Base-by-base conservation (phyloP, 345 rosid species). In the Salix viminalis region DNA sequence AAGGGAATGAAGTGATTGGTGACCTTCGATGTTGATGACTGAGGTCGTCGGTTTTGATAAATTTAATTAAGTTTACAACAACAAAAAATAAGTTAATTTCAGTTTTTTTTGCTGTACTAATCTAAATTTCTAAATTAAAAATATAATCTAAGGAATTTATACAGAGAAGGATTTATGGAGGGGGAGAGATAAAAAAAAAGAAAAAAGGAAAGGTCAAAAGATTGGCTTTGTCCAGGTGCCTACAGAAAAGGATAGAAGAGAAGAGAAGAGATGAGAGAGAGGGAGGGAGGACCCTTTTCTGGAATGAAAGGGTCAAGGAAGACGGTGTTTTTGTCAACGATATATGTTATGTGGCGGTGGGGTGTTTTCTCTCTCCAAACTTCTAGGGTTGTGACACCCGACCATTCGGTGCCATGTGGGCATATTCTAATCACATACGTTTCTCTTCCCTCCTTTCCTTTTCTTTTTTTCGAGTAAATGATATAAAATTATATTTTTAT, bases 11-110 rank as follows among this genome's bases (percentile, higher is more conserved):
- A 58, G 78, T 15, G 70, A 44, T 16, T 37, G 77, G 15, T 46
- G 76, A 50, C 66, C 80, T 61, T 75, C 82, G 67, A 48, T 48
- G 60, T 56, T 73, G 77, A 46, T 1, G 75, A 75, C 73, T 13
- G 82, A 75, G 75, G 85, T 68, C 86, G 82, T 86, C 69, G 12
- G 26, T 62, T 42, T 34, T 19, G n/a, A 50, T 13, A 23, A 67
- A 52, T 50, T 71, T 23, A 5, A 6, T 52, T 41, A 0, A 10
- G 30, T 12, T 15, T 41, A 54, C 50, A 6, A 14, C 34, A 50
- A 75, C 23, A 28, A 52, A 4, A 69, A 54, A 24, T 34, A 12
- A 24, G 23, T 1, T 7, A 2, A 11, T 2, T 15, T n/a, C 19
- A 12, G 34, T 5, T 19, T 19, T 6, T 6, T 23, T n/a, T 21